phyloP scores from a whole-genome alignment of 345 rosid genomes.

The Lepidium sativum region DNA sequence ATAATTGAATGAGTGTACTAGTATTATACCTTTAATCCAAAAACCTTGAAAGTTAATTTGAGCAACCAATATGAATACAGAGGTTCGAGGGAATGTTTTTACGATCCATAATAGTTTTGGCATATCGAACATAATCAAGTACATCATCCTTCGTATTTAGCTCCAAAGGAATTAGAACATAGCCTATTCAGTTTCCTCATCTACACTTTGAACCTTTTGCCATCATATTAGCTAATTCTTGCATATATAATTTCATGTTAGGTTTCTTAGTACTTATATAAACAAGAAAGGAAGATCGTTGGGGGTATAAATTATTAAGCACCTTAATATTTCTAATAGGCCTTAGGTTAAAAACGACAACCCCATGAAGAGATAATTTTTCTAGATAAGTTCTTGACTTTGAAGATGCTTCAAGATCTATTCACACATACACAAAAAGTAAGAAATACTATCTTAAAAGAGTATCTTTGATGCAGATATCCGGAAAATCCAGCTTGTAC shows the following conservation, averaged over 20 bases:
- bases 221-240: slow-evolving; percentile 38
- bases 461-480: slow-evolving; percentile 39
- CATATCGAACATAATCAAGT: slow-evolving; percentile 33
- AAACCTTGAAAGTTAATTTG: no score
- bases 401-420: slow-evolving; percentile 2
- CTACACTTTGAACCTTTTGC: slow-evolving; percentile 18
- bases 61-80: no score
- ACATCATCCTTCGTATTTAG: no score
- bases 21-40: no score
- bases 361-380: slow-evolving; percentile 25
- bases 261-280: background rate
- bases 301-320: slow-evolving; percentile 23
- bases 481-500: slow-evolving; percentile 57
- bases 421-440: no score
- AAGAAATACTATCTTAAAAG: no score
- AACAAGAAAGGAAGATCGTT: slow-evolving; percentile 14
- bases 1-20: no score
- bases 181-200: slow-evolving; percentile 45
- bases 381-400: slow-evolving; percentile 15
- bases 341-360: slow-evolving; percentile 40
- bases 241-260: background rate
- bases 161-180: slow-evolving; percentile 30
- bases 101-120: slow-evolving; percentile 30
- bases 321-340: slow-evolving; percentile 45
- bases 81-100: no score